phyloP scores from a whole-genome alignment of 2,329 filamentous ascomycete species.

The Fusarium fujikuroi region DNA sequence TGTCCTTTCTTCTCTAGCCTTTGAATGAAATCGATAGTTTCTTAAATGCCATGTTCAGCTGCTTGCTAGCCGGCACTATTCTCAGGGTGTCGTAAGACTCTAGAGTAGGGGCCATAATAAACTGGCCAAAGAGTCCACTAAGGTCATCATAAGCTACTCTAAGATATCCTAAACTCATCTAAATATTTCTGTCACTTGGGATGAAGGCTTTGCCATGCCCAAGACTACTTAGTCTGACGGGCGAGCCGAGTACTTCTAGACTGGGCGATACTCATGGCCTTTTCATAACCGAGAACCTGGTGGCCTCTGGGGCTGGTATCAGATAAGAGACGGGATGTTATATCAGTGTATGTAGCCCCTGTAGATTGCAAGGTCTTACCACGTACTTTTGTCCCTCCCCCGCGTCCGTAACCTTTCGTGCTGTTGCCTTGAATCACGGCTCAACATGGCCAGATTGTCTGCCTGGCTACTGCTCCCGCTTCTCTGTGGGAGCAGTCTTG shows the following conservation, averaged over 20 bases:
- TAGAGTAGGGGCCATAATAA: neutral
- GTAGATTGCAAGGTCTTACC: neutral
- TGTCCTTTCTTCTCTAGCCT: neutral
- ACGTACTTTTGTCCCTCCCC: neutral
- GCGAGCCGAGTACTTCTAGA: conserved; percentile 11
- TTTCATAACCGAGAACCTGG: neutral
- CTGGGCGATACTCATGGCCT: neutral
- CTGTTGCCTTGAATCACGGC: conserved; percentile 21
- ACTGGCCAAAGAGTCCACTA: neutral
- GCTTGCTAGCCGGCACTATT: neutral
- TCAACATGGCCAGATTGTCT: conserved; percentile 30
- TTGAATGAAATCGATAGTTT: conserved; percentile 8
- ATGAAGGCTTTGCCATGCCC: neutral
- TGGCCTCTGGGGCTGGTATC: neutral
- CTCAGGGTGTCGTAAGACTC: neutral
- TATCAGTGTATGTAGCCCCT: conserved; percentile 8
- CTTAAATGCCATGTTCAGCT: neutral
- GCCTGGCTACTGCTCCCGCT: conserved; percentile 32
- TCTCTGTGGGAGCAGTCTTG: conserved; percentile 18
- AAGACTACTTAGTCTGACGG: neutral
- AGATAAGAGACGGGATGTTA: neutral
- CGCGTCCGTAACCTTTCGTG: neutral
- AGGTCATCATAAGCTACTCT: neutral
- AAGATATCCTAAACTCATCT: neutral
- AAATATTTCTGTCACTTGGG: neutral